These are phyloP conservation scores for Haberlea rhodopensis DNA, from an alignment of 257 asterid species.

Conservation along the genomic window DNA sequence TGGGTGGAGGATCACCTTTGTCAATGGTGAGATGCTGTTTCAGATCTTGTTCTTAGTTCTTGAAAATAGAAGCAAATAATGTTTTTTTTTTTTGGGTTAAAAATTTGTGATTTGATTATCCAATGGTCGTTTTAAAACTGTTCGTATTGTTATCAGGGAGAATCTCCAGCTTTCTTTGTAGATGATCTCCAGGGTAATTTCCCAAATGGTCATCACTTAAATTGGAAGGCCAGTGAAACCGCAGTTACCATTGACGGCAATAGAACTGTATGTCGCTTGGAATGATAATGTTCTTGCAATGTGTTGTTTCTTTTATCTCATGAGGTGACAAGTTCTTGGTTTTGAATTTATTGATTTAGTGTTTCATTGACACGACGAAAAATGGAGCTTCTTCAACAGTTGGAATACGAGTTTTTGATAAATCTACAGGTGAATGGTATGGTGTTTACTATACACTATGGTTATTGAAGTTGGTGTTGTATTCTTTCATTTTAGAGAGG, in stretches of 20 bases:
- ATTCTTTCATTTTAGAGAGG: conserved; percentile 6
- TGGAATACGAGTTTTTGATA: conserved; percentile 50
- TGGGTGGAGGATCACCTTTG: conserved; percentile 36
- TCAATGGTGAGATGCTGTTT: conserved; percentile 60
- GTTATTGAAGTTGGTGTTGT: conserved; percentile 10
- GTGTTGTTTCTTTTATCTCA: conserved; percentile 17
- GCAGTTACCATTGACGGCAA: conserved; percentile 41
- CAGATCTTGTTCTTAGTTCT: conserved; percentile 20
- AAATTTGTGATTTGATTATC: conserved; percentile 3
- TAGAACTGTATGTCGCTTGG: conserved; percentile 55
- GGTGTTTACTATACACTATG: conserved; percentile 9
- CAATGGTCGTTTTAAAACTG: conserved; percentile 24
- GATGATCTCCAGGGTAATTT: conserved; percentile 44
- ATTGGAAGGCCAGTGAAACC: conserved; percentile 45
- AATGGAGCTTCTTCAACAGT: conserved; percentile 39
- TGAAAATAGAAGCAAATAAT: background rate
- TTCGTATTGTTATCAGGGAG: conserved; percentile 54
- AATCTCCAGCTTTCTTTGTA: conserved; percentile 76
- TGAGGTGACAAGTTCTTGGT: conserved; percentile 15
- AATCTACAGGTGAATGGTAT: conserved; percentile 58
- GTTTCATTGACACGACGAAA: conserved; percentile 54
- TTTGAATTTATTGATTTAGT: conserved; percentile 43
- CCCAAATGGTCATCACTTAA: conserved; percentile 40
- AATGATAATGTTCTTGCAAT: conserved; percentile 23
- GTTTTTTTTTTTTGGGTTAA: background rate